A percentile compares a stretch with the other conserved stretches of the same genome.
Conservation (phyloP, 2,329 filamentous ascomycete genomes). For the Blastomyces gilchristii region DNA sequence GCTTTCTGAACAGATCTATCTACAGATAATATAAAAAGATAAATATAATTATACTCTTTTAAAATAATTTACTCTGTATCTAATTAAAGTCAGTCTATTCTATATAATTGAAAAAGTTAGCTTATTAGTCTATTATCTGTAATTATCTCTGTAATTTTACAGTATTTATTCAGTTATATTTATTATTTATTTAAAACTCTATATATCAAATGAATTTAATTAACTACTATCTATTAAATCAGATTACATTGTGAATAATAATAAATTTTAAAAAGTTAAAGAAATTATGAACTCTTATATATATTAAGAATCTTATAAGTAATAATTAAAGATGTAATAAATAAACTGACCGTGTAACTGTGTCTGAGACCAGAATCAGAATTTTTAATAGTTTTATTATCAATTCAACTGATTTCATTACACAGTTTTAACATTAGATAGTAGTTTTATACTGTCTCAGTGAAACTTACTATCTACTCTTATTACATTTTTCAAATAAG, state of each 20-base stretch:
- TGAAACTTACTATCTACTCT: no score
- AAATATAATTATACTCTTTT: neutral
- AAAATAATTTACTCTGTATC: neutral
- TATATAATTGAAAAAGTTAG: neutral
- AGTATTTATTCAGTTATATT: neutral
- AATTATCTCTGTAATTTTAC: neutral
- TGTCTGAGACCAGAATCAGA: no score
- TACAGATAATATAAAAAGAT: neutral
- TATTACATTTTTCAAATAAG: no score
- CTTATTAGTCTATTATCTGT: neutral
- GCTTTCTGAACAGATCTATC: neutral
- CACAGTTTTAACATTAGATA: no score
- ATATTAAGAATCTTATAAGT: no score
- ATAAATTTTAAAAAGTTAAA: neutral
- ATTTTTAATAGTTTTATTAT: no score
- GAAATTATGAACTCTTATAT: neutral
- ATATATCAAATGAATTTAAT: neutral
- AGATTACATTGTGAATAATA: neutral
- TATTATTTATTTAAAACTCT: neutral
- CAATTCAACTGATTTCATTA: no score
- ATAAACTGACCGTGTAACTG: no score
- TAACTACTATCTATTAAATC: neutral
- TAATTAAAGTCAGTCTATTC: neutral
- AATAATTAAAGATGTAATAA: no score
- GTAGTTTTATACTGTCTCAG: no score